phyloP scores from a whole-genome alignment of 2,329 filamentous ascomycete genomes.

The Fusarium sublunatum region DNA sequence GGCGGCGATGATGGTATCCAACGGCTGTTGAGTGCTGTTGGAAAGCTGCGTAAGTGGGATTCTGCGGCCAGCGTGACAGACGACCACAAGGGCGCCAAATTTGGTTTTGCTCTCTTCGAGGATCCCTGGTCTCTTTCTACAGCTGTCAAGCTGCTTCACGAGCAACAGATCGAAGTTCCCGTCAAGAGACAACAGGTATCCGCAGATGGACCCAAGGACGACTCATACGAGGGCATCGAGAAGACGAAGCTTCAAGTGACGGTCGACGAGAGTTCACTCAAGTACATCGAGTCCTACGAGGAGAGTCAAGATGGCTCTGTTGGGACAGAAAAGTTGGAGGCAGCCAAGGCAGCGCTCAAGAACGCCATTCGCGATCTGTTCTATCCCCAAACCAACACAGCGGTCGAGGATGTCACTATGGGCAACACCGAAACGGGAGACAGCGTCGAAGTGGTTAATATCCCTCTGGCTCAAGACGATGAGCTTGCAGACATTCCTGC shows the following conservation, averaged over 20 bases:
- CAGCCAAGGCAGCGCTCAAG: slow-evolving; percentile 74
- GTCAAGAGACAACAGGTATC: slow-evolving; percentile 75
- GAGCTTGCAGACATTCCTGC: slow-evolving; percentile 95
- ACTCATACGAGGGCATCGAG: slow-evolving; percentile 67
- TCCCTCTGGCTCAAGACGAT: slow-evolving; percentile 87
- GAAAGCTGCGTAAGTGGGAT: slow-evolving; percentile 86
- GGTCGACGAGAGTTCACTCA: slow-evolving; percentile 83
- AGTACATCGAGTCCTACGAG: slow-evolving; percentile 86
- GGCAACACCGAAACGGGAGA: slow-evolving; percentile 71
- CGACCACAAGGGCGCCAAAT: slow-evolving; percentile 84
- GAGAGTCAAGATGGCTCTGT: slow-evolving; percentile 72
- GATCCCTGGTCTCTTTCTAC: slow-evolving; percentile 88
- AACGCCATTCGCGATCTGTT: slow-evolving; percentile 77
- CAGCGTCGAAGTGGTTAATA: slow-evolving; percentile 87
- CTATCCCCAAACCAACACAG: slow-evolving; percentile 66
- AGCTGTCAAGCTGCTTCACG: slow-evolving; percentile 84
- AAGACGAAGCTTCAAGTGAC: slow-evolving; percentile 78
- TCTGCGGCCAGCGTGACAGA: slow-evolving; percentile 68
- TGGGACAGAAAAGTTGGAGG: slow-evolving; percentile 74
- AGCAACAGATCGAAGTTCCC: slow-evolving; percentile 85
- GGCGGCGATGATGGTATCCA: slow-evolving; percentile 84
- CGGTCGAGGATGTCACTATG: slow-evolving; percentile 75
- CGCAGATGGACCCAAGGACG: slow-evolving; percentile 57
- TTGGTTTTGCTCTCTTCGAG: slow-evolving; percentile 96
- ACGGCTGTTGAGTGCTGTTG: slow-evolving; percentile 79